phyloP scores from a whole-genome alignment of 495 filamentous ascomycete genomes.

The Annulohypoxylon moriforme region DNA sequence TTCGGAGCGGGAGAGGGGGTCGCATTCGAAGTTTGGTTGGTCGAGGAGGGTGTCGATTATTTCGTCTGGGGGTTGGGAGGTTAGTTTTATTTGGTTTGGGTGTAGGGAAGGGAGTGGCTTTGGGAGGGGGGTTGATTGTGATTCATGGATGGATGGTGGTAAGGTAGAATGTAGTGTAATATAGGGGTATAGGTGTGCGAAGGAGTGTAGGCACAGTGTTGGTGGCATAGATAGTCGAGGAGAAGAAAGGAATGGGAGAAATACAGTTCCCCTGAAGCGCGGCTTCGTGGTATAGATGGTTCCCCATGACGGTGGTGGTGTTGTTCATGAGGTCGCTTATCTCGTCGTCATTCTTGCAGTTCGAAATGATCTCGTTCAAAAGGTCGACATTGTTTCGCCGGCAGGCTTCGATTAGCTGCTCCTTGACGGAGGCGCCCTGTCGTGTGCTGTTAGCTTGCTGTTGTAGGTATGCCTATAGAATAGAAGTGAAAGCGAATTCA shows the following conservation, averaged over 20 bases:
- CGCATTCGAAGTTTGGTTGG: constrained; percentile 93
- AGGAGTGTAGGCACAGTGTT: background rate
- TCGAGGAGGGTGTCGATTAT: constrained; percentile 92
- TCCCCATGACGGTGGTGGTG: constrained; percentile 84
- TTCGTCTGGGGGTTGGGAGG: constrained; percentile 69
- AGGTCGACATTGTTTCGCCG: constrained; percentile 91
- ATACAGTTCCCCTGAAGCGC: constrained; percentile 86
- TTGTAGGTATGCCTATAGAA: background rate
- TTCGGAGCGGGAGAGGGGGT: constrained; percentile 82
- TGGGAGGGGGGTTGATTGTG: background rate
- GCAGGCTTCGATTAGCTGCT: constrained; percentile 91
- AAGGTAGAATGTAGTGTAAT: background rate
- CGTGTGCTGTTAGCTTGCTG: constrained; percentile 10
- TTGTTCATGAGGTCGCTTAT: constrained; percentile 82
- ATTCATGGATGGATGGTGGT: no score
- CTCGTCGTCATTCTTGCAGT: constrained; percentile 56
- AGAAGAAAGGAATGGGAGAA: background rate
- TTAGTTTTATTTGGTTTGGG: constrained; percentile 9
- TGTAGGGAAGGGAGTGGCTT: background rate
- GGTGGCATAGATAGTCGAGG: background rate
- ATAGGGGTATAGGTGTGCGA: background rate
- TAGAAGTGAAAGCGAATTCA: background rate
- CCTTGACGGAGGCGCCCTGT: constrained; percentile 85
- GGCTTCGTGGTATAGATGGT: constrained; percentile 88
- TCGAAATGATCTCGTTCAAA: constrained; percentile 69